Percentiles rank a stretch among this genome's conserved stretches.
Evolutionary conservation across 1,139 yeast species (phyloP).

Genomic region (Debaryomycetaceae sp.): DNA sequence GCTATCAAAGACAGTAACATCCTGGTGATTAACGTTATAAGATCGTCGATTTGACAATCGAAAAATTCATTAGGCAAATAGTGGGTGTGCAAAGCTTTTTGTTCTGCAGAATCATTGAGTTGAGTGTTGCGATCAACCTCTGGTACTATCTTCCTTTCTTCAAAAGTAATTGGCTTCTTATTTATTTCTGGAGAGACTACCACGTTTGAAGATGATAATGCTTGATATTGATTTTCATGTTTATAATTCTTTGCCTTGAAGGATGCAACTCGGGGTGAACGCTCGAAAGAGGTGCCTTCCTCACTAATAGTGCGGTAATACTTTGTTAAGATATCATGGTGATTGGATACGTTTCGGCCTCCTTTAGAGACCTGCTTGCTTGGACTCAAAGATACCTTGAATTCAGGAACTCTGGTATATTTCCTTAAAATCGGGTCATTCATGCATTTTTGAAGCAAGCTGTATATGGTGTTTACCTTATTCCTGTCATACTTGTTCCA

Average conservation of each 20-base stretch:
- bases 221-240: not conserved
- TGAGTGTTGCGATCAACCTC: not conserved
- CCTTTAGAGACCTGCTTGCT: conserved; percentile 19
- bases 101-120: not conserved
- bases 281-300: not conserved
- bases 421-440: conserved; percentile 27
- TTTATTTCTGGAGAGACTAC: not conserved
- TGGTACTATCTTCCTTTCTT: not conserved
- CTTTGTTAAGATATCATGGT: not conserved
- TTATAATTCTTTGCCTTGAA: not conserved
- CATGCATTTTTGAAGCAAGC: not conserved
- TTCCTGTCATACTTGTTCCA: not conserved
- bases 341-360: conserved; percentile 12
- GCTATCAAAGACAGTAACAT: conserved; percentile 73
- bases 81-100: conserved; percentile 1
- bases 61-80: conserved; percentile 57
- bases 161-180: not conserved
- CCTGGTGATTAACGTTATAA: conserved; percentile 68
- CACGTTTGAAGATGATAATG: not conserved
- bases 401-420: conserved; percentile 22
- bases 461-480: not conserved
- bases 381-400: conserved; percentile 14
- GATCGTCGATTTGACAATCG: conserved; percentile 65
- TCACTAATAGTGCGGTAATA: not conserved
- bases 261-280: not conserved